A percentile compares a stretch with the other conserved stretches of the same genome.
Conservation (phyloP, 176 grass and related monocot genomes). For the Eragrostis curvula region DNA sequence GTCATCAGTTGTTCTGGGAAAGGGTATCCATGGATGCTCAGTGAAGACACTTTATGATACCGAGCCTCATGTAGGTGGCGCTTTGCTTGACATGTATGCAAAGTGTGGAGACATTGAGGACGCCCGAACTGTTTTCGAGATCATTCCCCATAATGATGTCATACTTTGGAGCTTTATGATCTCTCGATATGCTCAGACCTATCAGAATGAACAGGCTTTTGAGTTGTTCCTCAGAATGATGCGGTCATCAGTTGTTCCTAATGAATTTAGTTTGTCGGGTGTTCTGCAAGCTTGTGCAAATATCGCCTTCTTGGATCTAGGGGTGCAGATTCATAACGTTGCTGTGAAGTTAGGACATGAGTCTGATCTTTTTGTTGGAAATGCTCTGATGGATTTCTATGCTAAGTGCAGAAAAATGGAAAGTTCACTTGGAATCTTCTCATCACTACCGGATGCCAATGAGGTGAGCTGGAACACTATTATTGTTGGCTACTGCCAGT, state of each 20-base stretch:
- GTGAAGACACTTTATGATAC: constrained; percentile 42
- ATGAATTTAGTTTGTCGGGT: constrained; percentile 56
- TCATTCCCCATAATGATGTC: constrained; percentile 58
- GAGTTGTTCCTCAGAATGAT: constrained; percentile 53
- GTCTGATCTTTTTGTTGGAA: constrained; percentile 70
- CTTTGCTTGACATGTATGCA: constrained; percentile 56
- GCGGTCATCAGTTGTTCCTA: constrained; percentile 56
- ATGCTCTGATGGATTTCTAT: constrained; percentile 79
- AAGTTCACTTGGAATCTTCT: constrained; percentile 51
- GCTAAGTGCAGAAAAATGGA: constrained; percentile 73
- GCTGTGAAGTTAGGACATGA: constrained; percentile 68
- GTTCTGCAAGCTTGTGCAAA: constrained; percentile 62
- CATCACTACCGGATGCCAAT: constrained; percentile 47
- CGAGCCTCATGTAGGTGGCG: constrained; percentile 45
- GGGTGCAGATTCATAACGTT: constrained; percentile 50
- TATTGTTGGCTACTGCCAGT: constrained; percentile 64
- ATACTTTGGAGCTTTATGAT: constrained; percentile 61
- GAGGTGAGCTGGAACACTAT: constrained; percentile 86
- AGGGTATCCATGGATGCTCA: constrained; percentile 43
- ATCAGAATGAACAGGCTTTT: constrained; percentile 64
- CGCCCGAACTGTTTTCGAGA: constrained; percentile 61
- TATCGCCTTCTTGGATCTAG: constrained; percentile 42
- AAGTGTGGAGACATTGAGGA: constrained; percentile 61
- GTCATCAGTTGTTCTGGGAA: constrained; percentile 37
- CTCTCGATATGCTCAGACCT: constrained; percentile 55